A percentile compares a stretch with the other conserved stretches of the same genome.
These are phyloP conservation scores for Nicotiana paniculata DNA, from an alignment of 257 asterid species.

Conservation along the genomic window DNA sequence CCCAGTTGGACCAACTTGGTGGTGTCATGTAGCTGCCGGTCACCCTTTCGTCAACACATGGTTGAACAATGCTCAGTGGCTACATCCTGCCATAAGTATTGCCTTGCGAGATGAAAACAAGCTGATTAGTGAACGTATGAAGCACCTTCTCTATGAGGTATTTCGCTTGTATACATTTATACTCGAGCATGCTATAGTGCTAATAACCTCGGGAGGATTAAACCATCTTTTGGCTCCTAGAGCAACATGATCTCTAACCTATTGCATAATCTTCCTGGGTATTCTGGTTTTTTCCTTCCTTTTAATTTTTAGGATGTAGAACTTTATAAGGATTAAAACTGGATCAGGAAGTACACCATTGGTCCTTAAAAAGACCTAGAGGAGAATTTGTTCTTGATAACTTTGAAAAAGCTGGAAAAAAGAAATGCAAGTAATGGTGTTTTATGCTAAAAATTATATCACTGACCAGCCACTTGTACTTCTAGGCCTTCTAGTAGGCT, in stretches of 20 bases:
- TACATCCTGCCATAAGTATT: constrained; percentile 88
- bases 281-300: not conserved
- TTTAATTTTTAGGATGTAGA: not conserved
- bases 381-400: not conserved
- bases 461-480: not conserved
- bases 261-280: not conserved
- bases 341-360: not conserved
- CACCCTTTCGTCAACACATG: constrained; percentile 70
- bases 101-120: constrained; percentile 89
- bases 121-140: constrained; percentile 89
- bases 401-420: not conserved
- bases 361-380: not conserved
- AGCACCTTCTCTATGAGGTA: constrained; percentile 90
- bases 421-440: not conserved
- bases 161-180: not conserved
- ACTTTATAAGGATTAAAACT: not conserved
- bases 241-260: not conserved
- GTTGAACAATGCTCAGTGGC: constrained; percentile 73
- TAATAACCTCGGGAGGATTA: not conserved
- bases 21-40: constrained; percentile 94
- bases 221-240: not conserved
- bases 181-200: not conserved
- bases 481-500: not conserved
- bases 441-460: not conserved
- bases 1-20: constrained; percentile 92